Conservation (phyloP, 306 rosid genomes). For the Quercus dentata region DNA sequence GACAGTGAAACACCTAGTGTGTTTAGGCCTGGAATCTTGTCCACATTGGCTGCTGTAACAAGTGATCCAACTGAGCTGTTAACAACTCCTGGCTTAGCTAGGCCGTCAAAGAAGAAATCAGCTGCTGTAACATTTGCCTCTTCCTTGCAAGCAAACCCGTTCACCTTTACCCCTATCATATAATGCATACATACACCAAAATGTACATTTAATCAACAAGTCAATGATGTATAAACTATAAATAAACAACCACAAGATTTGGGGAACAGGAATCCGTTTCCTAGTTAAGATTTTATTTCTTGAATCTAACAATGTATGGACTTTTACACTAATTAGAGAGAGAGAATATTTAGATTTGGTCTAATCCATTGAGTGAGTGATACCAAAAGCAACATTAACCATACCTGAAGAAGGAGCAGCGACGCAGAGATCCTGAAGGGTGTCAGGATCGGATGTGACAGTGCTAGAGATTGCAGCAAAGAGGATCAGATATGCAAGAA, state of each 20-base stretch:
- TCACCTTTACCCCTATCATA: conserved; percentile 46
- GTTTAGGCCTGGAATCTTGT: conserved; percentile 54
- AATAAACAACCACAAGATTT: background rate
- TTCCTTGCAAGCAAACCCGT: conserved; percentile 49
- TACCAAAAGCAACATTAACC: background rate
- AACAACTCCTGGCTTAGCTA: conserved; percentile 33
- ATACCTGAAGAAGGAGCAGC: conserved; percentile 54
- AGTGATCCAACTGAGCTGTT: conserved; percentile 49
- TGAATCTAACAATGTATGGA: too few species aligned
- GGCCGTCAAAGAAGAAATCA: conserved; percentile 46
- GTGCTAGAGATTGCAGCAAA: conserved; percentile 23
- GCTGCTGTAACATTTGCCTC: conserved; percentile 45
- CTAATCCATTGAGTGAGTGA: background rate
- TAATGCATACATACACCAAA: background rate
- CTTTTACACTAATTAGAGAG: too few species aligned
- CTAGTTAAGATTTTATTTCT: too few species aligned
- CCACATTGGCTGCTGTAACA: conserved; percentile 47
- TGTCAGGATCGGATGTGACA: conserved; percentile 45
- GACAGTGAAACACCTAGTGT: conserved; percentile 46
- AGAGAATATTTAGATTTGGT: background rate
- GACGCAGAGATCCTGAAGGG: conserved; percentile 56
- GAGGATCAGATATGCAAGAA: conserved; percentile 20
- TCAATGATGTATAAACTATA: background rate
- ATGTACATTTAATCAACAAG: background rate
- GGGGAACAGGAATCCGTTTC: too few species aligned